A percentile compares a stretch with the other conserved stretches of the same genome.
phyloP scores from a whole-genome alignment of 805 yeast species.

The Sporopachydermia quercuum region DNA sequence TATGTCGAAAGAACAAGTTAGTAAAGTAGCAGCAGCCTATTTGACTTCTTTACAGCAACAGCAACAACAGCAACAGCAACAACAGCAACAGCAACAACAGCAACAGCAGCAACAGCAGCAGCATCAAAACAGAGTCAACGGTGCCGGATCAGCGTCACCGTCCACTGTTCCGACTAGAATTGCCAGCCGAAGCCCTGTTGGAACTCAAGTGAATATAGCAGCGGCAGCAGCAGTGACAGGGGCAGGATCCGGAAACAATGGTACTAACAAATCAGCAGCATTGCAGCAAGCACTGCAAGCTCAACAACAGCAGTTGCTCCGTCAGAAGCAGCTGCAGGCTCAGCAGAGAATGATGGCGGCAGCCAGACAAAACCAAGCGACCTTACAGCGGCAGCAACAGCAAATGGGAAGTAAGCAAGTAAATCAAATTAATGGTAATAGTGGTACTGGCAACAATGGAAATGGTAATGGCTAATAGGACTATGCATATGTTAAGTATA shows the following conservation, averaged over 20 bases:
- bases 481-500: too few relatives aligned
- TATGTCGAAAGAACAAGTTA: constrained; percentile 46
- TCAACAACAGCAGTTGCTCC: constrained; percentile 16
- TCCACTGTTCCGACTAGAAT: constrained; percentile 5
- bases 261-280: constrained; percentile 15
- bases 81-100: constrained; percentile 15
- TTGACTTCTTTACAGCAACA: constrained; percentile 34
- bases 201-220: constrained; percentile 3
- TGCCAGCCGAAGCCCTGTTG: constrained; percentile 5
- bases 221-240: constrained; percentile 2
- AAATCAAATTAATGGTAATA: too few relatives aligned
- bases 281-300: constrained; percentile 20
- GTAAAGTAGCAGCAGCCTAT: constrained; percentile 49
- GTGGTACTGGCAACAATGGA: too few relatives aligned
- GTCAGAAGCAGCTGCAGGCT: constrained; percentile 4
- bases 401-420: too few relatives aligned
- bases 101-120: constrained; percentile 11
- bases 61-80: constrained; percentile 13
- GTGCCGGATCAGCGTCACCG: constrained; percentile 6
- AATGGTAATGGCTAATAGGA: too few relatives aligned
- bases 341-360: constrained; percentile 2
- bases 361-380: not conserved
- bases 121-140: constrained; percentile 4
- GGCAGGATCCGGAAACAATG: not conserved
- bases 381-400: too few relatives aligned